Base-by-base conservation (phyloP, 345 rosid genomes). In the Ailanthus altissimus region DNA sequence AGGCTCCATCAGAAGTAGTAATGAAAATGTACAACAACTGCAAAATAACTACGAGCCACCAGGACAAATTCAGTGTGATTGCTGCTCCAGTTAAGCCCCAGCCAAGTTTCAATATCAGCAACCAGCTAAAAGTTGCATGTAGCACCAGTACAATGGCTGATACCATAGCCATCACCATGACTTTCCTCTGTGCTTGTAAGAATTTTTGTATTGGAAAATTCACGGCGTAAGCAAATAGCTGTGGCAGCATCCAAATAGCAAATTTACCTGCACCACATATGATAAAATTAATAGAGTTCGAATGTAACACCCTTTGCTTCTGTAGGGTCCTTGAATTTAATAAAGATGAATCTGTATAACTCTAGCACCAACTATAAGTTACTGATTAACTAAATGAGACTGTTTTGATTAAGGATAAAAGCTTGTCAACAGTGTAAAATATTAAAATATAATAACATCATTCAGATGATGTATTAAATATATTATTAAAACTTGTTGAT, bases 181-280 rank as follows among this genome's bases (percentile, higher is more conserved):
- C 93, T 86, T 93, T 93, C 74, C 97, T 85, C 77, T 93, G 99
- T 0, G 98, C 87, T 73, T 92, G 98, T 69, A 96, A 80, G 85
- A 96, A 96, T 36, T 96, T 95, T 71, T 92, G 98, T 70, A 93
- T 86, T 0, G 99, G 97, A 77, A 93, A 96, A 81, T 93, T 96
- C 70, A 94, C 1, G 5, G 99, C 94, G 78, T 92, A 93, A 1
- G 94, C 99, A 75, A 88, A 93, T 57, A 93, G 58, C 62, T 95
- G 99, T 0, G 98, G 99, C 4, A 95, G 70, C 98, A 93, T 93
- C 93, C 97, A 91, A 42, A 91, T 0, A n/a, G 97, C 97, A 62
- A 93, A 96, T 38, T 85, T 87, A n/a, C 98, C 99, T 91, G 85
- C 50, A 81, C 15, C 38, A 77, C 58, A 32, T 21, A 16, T 15